Evolutionary conservation across 225 moss, liverwort and hornwort genomes (phyloP).

Genomic region (Pseudisothecium myosuroides): DNA sequence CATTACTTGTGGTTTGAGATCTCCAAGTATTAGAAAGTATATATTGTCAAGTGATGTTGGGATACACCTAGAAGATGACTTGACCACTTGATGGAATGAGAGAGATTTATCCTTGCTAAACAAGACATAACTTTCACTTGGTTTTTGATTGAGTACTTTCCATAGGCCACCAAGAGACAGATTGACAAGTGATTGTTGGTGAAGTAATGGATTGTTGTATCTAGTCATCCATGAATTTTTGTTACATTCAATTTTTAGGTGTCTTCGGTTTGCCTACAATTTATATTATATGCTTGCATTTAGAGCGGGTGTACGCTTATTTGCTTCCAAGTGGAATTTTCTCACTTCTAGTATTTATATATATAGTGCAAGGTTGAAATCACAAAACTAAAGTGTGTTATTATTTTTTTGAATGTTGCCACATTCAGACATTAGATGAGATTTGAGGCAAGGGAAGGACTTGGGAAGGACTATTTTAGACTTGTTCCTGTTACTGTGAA

Average conservation of each 20-base stretch:
- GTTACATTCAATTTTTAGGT: neutral
- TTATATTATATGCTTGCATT: neutral
- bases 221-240: neutral
- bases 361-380: neutral
- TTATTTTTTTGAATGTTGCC: neutral
- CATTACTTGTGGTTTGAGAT: neutral
- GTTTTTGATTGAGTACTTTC: neutral
- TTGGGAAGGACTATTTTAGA: too few relatives aligned
- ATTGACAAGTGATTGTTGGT: too few relatives aligned
- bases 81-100: rapidly evolving
- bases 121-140: neutral
- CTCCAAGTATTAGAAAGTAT: rapidly evolving
- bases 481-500: too few relatives aligned
- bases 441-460: too few relatives aligned
- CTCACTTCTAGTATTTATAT: too few relatives aligned
- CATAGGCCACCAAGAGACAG: rapidly evolving
- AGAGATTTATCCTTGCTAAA: neutral
- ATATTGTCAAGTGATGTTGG: neutral
- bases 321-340: neutral
- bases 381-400: neutral
- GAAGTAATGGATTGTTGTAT: neutral
- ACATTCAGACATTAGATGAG: rapidly evolving
- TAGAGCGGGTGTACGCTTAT: neutral
- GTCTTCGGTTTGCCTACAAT: neutral
- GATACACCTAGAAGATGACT: neutral